phyloP scores from a whole-genome alignment of 2,329 filamentous ascomycete species.

The Alternaria dauci region DNA sequence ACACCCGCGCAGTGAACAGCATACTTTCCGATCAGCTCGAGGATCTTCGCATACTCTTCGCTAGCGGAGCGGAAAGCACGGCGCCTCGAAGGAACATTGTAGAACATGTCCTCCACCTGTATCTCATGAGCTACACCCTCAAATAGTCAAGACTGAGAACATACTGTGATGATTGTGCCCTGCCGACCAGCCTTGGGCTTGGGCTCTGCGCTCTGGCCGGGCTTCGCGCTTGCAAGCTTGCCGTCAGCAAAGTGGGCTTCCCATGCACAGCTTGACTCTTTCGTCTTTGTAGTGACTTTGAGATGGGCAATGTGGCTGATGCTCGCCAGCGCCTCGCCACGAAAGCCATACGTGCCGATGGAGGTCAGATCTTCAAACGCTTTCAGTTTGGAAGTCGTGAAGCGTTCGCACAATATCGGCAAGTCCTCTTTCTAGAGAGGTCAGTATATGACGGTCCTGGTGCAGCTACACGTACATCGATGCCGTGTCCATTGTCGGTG shows the following conservation, averaged over 20 bases:
- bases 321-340: conserved; percentile 93
- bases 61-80: conserved; percentile 89
- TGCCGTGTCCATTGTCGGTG: conserved; percentile 95
- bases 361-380: conserved; percentile 89
- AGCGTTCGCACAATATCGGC: conserved; percentile 90
- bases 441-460: conserved; percentile 16
- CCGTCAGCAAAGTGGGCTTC: conserved; percentile 87
- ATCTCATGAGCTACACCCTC: conserved; percentile 14
- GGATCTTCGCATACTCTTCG: conserved; percentile 97
- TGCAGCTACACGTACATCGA: conserved; percentile 70
- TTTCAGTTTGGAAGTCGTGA: conserved; percentile 95
- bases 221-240: conserved; percentile 81
- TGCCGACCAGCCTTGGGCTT: conserved; percentile 86
- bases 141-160: conserved; percentile 16
- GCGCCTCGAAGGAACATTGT: conserved; percentile 89
- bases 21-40: conserved; percentile 93
- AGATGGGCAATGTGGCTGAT: conserved; percentile 99
- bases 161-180: conserved; percentile 89
- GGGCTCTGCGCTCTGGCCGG: conserved; percentile 84
- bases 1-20: conserved; percentile 92
- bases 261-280: conserved; percentile 87
- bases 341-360: conserved; percentile 97
- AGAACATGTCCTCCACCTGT: conserved; percentile 91
- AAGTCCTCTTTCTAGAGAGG: conserved; percentile 82
- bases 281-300: conserved; percentile 91